Evolutionary conservation across 257 asterid species (phyloP), one percentile per base, ranked within the genome.

Genomic region (Jasminum sambac): DNA sequence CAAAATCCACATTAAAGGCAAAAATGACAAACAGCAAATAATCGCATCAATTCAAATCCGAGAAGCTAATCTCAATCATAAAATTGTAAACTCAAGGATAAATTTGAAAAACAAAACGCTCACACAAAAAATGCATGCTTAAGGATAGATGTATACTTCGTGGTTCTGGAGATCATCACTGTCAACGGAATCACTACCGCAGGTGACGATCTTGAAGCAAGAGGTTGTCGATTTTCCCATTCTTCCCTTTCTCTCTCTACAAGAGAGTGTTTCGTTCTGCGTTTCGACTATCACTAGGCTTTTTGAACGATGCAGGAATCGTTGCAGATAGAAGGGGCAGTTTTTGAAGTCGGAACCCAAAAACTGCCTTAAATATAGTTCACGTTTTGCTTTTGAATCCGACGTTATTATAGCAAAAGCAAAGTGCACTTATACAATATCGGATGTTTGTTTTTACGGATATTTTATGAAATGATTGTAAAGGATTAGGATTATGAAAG

Each of bases 161-260:
- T 86, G 77, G 66, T 74, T 71, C 68, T 87, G 86, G 69, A 87
- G 76, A 77, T 87, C 94, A 72, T 84, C 91, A 16, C 75, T 84
- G 40, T 82, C 96, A 65, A 85, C 83, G 16, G 94, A 84, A 69
- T 84, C 86, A 76, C 86, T 75, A 63, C 82, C 95, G 57, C 96
- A 94, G 76, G 89, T 23, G 72, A 94, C 82, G 85, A 91, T 86
- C 88, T 90, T 89, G 72, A 94, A 86, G 84, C 99, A 94, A 13
- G 96, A 83, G 8, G 86, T 61, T 25, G 86, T 68, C 16, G 98
- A 83, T 85, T 85, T 90, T 23, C 85, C 98, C 98, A 92, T 92
- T 39, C n/a, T 39, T 9, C 26, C n/a, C 24, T 61, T 11, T 61
- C 67, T 75, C 68, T 64, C 85, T 72, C 77, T 61, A 48, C 69